A percentile compares a stretch with the other conserved stretches of the same genome.
Conservation (phyloP, 371 early-diverging fungal species). For the Zopfochytrium polystomum region DNA sequence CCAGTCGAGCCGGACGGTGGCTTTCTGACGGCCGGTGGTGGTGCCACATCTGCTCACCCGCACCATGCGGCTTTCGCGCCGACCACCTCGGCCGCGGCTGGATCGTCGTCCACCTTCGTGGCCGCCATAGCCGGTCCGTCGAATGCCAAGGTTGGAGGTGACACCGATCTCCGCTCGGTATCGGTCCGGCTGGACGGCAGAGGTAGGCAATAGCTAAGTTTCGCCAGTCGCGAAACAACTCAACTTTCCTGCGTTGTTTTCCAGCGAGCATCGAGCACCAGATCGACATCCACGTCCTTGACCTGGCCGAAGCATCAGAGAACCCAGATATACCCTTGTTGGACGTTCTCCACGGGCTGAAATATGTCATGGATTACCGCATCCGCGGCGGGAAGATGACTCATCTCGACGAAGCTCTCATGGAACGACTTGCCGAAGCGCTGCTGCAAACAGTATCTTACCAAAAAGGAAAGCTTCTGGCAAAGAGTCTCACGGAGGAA, state of each 20-base stretch:
- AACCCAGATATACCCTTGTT: conserved; percentile 72
- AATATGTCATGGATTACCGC: conserved; percentile 89
- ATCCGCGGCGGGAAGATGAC: conserved; percentile 80
- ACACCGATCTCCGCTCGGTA: conserved; percentile 36
- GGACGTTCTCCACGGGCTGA: conserved; percentile 84
- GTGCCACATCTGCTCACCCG: no score
- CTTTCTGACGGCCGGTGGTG: no score
- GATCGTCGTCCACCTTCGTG: no score
- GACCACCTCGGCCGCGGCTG: no score
- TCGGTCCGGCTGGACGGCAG: conserved; percentile 47
- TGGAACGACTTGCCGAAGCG: conserved; percentile 82
- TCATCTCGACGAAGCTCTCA: conserved; percentile 73
- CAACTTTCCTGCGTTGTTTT: background rate
- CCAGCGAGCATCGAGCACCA: conserved; percentile 64
- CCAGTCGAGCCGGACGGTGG: no score
- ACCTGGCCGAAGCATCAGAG: conserved; percentile 58
- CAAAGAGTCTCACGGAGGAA: conserved; percentile 47
- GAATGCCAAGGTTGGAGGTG: conserved; percentile 5
- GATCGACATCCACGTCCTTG: conserved; percentile 77
- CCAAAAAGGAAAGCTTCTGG: conserved; percentile 49
- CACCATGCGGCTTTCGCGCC: no score
- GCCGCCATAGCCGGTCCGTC: no score
- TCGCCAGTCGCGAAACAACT: background rate
- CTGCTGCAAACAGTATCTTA: conserved; percentile 74
- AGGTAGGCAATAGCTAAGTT: conserved; percentile 26